Conservation (phyloP, 495 filamentous ascomycete species). For the Gamarada debralockiae region DNA sequence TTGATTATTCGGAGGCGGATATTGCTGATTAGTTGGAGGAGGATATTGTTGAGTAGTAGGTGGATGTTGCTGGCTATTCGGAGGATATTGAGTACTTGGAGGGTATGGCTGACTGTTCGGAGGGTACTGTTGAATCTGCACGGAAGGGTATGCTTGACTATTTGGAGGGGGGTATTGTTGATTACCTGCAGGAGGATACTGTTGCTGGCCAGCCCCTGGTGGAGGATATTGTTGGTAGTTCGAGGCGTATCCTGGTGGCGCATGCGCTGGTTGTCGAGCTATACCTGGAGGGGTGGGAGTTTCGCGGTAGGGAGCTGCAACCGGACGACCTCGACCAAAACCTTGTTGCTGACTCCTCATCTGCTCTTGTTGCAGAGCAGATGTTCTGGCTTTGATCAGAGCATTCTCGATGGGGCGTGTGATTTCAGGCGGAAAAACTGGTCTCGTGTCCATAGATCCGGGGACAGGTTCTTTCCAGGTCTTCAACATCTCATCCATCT, state of each 20-base stretch:
- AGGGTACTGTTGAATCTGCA: too few species aligned
- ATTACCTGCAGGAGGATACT: constrained; percentile 1
- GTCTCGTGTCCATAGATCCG: constrained; percentile 79
- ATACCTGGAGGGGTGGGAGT: constrained; percentile 64
- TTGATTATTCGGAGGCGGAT: too few species aligned
- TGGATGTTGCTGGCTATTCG: too few species aligned
- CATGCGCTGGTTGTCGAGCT: constrained; percentile 26
- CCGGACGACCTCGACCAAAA: constrained; percentile 51
- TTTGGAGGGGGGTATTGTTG: background rate
- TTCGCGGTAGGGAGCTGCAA: constrained; percentile 54
- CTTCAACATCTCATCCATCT: constrained; percentile 95
- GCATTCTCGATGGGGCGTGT: constrained; percentile 91
- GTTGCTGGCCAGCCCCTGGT: background rate
- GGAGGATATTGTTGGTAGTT: constrained; percentile 29
- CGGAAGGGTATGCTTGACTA: too few species aligned
- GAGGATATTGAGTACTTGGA: too few species aligned
- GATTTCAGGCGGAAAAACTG: constrained; percentile 82
- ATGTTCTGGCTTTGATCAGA: constrained; percentile 81
- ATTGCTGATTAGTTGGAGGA: background rate
- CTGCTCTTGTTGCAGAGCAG: constrained; percentile 65
- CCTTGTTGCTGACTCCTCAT: constrained; percentile 60
- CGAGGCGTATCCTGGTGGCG: constrained; percentile 16
- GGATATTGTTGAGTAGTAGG: background rate
- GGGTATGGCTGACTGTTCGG: too few species aligned
- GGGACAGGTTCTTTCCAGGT: constrained; percentile 98